phyloP scores from a whole-genome alignment of 805 yeast genomes.

The Torulaspora delbrueckii region DNA sequence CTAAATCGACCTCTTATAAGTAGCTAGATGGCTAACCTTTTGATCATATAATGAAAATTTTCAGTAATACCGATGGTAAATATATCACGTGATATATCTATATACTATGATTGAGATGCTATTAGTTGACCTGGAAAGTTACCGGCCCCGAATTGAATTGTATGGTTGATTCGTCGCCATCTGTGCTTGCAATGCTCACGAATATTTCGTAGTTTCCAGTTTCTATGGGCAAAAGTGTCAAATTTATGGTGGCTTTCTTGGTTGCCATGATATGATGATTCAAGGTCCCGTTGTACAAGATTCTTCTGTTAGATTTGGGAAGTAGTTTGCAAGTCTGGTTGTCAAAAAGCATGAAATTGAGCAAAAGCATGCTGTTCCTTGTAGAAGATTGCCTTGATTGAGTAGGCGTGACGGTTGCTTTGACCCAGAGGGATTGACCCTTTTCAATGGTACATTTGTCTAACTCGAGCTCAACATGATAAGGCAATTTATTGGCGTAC shows the following conservation, averaged over 20 bases:
- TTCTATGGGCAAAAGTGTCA: conserved; percentile 58
- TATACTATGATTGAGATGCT: background rate
- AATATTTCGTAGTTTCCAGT: conserved; percentile 84
- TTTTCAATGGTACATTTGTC: conserved; percentile 8
- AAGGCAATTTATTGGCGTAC: conserved; percentile 22
- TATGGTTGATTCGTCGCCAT: conserved; percentile 6
- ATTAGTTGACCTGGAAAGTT: conserved; percentile 11
- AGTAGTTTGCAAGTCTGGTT: conserved; percentile 22
- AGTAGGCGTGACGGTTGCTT: conserved; percentile 12
- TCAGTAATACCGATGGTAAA: conserved; percentile 1
- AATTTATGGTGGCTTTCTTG: conserved; percentile 40
- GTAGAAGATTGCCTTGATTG: background rate
- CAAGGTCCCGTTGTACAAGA: conserved; percentile 68
- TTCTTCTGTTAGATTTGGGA: conserved; percentile 44
- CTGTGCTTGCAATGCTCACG: conserved; percentile 15
- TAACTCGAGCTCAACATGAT: conserved; percentile 13
- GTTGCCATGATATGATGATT: conserved; percentile 43
- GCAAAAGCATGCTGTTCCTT: conserved; percentile 1
- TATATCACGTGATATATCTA: conserved; percentile 5
- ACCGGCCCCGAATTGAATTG: conserved; percentile 17
- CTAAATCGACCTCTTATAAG: background rate
- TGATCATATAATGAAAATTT: conserved; percentile 6
- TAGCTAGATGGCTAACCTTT: background rate
- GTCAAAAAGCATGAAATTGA: conserved; percentile 23
- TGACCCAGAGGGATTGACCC: conserved; percentile 17